Evolutionary conservation across 495 filamentous ascomycete genomes (phyloP).

Genomic region (Acidiella bohemica): DNA sequence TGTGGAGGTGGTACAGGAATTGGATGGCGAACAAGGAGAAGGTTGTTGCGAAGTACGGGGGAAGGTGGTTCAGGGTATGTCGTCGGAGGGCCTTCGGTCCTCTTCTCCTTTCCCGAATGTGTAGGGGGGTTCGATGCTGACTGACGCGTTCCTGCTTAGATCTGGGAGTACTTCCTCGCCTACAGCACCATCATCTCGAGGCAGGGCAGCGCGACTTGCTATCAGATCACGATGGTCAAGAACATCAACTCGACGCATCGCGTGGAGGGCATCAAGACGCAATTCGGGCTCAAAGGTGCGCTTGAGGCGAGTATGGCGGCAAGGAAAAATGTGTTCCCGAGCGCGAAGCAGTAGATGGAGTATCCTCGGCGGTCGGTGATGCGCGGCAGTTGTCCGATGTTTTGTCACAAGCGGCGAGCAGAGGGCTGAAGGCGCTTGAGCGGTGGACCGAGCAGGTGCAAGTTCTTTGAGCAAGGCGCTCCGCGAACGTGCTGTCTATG

Average conservation of each 20-base stretch:
- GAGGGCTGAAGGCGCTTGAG: too few relatives aligned
- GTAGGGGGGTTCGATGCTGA: background rate
- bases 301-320: constrained; percentile 26
- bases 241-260: constrained; percentile 96
- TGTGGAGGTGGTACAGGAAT: constrained; percentile 99
- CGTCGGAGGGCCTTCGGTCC: background rate
- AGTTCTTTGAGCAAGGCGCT: too few relatives aligned
- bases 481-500: too few relatives aligned
- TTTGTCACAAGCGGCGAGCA: too few relatives aligned
- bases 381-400: too few relatives aligned
- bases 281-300: constrained; percentile 65
- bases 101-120: background rate
- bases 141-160: constrained; percentile 37
- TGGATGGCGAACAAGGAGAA: constrained; percentile 95
- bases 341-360: constrained; percentile 3
- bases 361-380: too few relatives aligned
- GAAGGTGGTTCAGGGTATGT: constrained; percentile 86
- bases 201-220: constrained; percentile 89
- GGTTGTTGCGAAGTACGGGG: constrained; percentile 89
- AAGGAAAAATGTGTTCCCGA: constrained; percentile 8
- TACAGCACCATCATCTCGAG: constrained; percentile 84
- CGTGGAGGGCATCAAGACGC: constrained; percentile 66
- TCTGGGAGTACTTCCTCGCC: constrained; percentile 98
- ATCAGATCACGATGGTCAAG: constrained; percentile 91
- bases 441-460: too few relatives aligned